Evolutionary conservation across 2,329 filamentous ascomycete species (phyloP), one percentile per base, ranked within the genome.

Genomic region (Monosporascus sp.): DNA sequence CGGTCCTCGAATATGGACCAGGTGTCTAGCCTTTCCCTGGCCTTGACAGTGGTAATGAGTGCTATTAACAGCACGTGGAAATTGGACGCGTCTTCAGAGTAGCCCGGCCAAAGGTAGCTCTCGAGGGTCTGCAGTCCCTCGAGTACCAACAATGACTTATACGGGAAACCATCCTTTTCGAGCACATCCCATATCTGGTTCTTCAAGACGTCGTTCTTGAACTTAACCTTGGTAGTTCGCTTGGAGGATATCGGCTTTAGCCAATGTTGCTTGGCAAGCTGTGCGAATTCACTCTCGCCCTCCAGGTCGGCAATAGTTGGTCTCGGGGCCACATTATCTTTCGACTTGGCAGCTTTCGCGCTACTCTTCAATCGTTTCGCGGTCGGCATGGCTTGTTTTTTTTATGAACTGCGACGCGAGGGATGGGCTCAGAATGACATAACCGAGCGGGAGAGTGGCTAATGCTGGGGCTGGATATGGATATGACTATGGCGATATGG

Each of bases 51-150:
- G 58, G 89, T 82, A 64, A 99, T 86, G 58, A 97, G 72, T 17
- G 88, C 88, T 65, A 97, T 85, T 57, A 99, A 78, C 37, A 97
- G 77, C 51, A 97, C 87, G 69, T 99, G 93, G 65, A 91, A 87
- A 69, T 99, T 95, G 35, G 93, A 96, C 4, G 91, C 85, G 64
- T 94, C 86, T 59, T 96, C 89, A 14, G 82, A 85, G 69, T 95
- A 99, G 50, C 88, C 90, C 46, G 94, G 94, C 94, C 94, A 99
- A 28, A 99, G 80, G 68, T 96, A 97, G 66, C 90, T 88, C 70
- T 99, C 94, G 55, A 99, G 74, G 43, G 92, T 85, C 74, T 97
- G 94, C 63, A 97, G 73, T 62, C 91, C 93, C 72, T 99, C 94
- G 52, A 99, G 79, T 26, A 89, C 81, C 59, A 96, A 76, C 22